Base-by-base conservation (phyloP, 2,329 filamentous ascomycete genomes). In the Achaetomium macrosporum region DNA sequence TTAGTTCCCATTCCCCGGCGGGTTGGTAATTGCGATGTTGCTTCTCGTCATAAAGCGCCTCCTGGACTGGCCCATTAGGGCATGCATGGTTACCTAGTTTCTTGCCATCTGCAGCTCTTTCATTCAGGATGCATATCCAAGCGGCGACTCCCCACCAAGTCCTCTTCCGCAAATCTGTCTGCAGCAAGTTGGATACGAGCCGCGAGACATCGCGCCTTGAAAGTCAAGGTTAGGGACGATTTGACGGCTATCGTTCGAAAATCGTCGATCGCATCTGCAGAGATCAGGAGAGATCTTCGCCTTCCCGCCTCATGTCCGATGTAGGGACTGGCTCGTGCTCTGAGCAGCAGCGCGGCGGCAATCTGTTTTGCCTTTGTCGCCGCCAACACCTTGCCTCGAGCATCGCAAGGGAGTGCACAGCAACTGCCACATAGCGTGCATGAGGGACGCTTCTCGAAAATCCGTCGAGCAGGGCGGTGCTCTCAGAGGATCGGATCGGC, bases 11-110 rank as follows among this genome's bases (percentile, higher is more conserved):
- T 51, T 49, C 48, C 39, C 13, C 29, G 45, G 50, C 50, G 50
- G 46, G 45, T 43, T 52, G 54, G 36, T 56, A 46, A 56, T 56
- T 52, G 45, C 50, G 54, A 56, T 56, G 54, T 47, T 56, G 50
- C 44, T 50, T 56, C 41, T 45, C 35, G 25, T 25, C 36, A 25
- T 4, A 25, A 25, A 25, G 4, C 25, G 25, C 4, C 25, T 50
- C 39, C 47, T 43, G 52, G 47, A 31, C 42, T 42, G 52, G 43
- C 15, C 19, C 19, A 42, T 42, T n/a, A 30, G 2, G 48, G 10
- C 43, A 33, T 43, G 50, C 50, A 44, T 53, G 20, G 29, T 48
- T 53, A 52, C 39, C 40, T n/a, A 52, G 50, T 39, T 15, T 33
- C 36, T 43, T 30, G 37, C 25, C 42, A 33, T 44, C 44, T 54